These are phyloP conservation scores for Fraxinus albicans DNA, from an alignment of 305 asterid genomes.

Conservation along the genomic window DNA sequence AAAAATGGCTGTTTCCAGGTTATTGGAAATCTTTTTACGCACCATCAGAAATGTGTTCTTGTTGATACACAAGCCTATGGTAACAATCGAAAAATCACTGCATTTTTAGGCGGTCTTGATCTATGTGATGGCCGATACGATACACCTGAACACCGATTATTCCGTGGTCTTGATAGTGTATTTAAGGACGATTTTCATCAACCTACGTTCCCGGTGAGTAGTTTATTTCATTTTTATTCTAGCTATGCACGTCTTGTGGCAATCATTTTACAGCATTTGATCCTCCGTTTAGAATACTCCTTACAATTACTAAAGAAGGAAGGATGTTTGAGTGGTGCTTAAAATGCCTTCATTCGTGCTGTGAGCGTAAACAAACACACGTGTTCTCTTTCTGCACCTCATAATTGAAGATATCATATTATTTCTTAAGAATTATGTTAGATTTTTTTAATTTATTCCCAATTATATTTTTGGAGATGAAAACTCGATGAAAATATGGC, in stretches of 20 bases:
- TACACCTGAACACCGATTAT: constrained; percentile 85
- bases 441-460: not conserved
- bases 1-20: constrained; percentile 51
- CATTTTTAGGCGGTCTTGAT: constrained; percentile 92
- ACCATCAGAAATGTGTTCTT: constrained; percentile 95
- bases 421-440: not conserved
- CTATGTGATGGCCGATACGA: constrained; percentile 98
- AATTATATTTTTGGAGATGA: not conserved
- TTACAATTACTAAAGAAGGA: not conserved
- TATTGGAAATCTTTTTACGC: constrained; percentile 74
- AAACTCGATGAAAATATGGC: not conserved
- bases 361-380: not conserved
- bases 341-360: not conserved
- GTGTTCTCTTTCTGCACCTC: not conserved
- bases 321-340: not conserved
- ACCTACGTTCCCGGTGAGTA: constrained; percentile 82
- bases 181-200: constrained; percentile 81
- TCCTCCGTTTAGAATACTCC: not conserved
- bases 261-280: constrained; percentile 6
- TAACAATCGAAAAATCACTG: constrained; percentile 76
- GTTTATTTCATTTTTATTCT: constrained; percentile 13
- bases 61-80: constrained; percentile 87
- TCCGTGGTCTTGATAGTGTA: constrained; percentile 62
- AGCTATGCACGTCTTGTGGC: not conserved
- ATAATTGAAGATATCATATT: not conserved